A percentile compares a stretch with the other conserved stretches of the same genome.
phyloP scores from a whole-genome alignment of 352 stramenopile genomes.

The Globisporangium mamillatum region DNA sequence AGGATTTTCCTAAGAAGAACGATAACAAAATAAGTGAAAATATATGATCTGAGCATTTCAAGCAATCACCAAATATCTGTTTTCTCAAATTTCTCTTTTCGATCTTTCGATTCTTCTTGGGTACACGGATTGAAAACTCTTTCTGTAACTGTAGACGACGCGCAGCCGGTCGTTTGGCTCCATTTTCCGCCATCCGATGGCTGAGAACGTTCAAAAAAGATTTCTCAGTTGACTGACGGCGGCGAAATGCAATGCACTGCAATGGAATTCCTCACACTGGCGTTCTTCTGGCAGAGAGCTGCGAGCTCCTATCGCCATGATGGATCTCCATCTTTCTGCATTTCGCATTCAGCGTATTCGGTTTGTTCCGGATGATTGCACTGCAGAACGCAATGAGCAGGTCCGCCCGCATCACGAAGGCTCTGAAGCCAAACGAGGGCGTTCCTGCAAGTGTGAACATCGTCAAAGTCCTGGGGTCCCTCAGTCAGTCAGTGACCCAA shows the following conservation, averaged over 20 bases:
- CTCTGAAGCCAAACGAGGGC: not conserved
- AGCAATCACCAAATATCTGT: not conserved
- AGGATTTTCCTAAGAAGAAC: not conserved
- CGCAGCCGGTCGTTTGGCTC: not conserved
- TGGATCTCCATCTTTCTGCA: not conserved
- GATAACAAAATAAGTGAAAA: not conserved
- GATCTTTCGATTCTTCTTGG: not conserved
- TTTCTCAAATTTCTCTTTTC: not conserved
- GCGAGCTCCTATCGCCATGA: not conserved
- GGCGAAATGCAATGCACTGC: no score
- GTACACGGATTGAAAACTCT: not conserved
- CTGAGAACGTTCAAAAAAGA: not conserved
- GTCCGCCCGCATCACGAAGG: not conserved
- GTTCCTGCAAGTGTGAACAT: not conserved
- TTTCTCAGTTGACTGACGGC: not conserved
- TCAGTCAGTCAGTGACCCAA: no score
- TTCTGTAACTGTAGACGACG: not conserved
- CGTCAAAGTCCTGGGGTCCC: no score
- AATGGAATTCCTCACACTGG: not conserved
- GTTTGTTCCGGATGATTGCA: not conserved
- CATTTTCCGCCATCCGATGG: not conserved
- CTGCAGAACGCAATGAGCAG: not conserved
- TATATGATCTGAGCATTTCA: no score
- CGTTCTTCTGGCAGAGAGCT: not conserved
- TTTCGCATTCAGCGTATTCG: not conserved